These are phyloP conservation scores for Ceratobasidium sp. DNA, from an alignment of 1,284 basidiomycete species.

Conservation along the genomic window DNA sequence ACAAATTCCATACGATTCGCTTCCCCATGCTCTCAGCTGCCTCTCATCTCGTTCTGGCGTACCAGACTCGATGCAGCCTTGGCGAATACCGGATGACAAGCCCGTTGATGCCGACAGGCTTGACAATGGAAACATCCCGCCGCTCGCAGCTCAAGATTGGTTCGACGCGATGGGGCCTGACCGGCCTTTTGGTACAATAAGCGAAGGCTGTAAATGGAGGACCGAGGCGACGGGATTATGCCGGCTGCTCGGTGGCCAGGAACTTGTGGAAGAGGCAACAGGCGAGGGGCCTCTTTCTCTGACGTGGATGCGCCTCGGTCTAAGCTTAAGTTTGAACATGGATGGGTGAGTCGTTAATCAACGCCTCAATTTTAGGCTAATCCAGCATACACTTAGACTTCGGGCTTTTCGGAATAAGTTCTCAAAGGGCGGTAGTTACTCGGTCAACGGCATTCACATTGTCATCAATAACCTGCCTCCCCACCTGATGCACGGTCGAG, in stretches of 20 bases:
- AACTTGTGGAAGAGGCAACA: too few relatives aligned
- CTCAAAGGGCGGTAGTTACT: not conserved
- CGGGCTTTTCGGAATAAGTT: too few relatives aligned
- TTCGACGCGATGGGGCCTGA: too few relatives aligned
- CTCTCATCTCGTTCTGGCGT: not conserved
- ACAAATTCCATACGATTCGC: slow-evolving; percentile 19
- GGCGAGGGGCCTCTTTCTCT: not conserved
- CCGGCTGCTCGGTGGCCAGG: too few relatives aligned
- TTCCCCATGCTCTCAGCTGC: not conserved
- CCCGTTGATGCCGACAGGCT: too few relatives aligned
- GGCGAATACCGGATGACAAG: too few relatives aligned
- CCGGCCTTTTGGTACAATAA: too few relatives aligned
- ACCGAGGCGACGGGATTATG: too few relatives aligned
- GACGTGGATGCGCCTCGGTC: not conserved
- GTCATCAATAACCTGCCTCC: slow-evolving; percentile 49
- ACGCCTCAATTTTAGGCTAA: too few relatives aligned
- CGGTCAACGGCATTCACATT: slow-evolving; percentile 2
- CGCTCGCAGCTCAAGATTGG: not conserved
- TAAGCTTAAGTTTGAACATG: not conserved
- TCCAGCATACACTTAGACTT: too few relatives aligned
- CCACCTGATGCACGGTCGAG: too few relatives aligned
- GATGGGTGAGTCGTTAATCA: slow-evolving; percentile 12
- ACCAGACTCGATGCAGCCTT: not conserved
- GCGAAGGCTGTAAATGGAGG: too few relatives aligned
- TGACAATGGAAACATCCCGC: not conserved